A percentile compares a stretch with the other conserved stretches of the same genome.
phyloP scores from a whole-genome alignment of 2,329 filamentous ascomycete genomes.

The Ophiostoma himal-ulmi region DNA sequence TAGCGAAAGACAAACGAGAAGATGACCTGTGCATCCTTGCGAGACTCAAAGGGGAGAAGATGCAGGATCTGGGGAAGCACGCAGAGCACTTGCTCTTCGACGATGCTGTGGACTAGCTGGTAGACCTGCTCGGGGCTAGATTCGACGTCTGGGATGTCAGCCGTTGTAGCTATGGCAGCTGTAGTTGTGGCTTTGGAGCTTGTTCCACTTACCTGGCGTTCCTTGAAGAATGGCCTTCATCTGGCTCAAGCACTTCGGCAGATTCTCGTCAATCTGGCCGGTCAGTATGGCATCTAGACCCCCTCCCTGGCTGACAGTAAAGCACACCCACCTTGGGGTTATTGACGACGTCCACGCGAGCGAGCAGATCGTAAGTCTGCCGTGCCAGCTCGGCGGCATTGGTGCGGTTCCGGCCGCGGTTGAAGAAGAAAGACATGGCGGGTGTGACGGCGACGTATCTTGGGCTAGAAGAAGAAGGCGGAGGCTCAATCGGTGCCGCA shows the following conservation, averaged over 20 bases:
- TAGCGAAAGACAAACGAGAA: constrained; percentile 94
- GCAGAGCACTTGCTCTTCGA: constrained; percentile 82
- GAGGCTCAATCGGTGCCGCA: neutral
- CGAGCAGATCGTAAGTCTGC: constrained; percentile 28
- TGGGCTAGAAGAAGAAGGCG: neutral
- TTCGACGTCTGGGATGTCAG: constrained; percentile 61
- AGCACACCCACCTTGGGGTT: constrained; percentile 20
- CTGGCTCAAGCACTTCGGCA: constrained; percentile 76
- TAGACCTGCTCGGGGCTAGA: constrained; percentile 81
- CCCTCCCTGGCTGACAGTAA: neutral
- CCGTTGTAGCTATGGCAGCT: neutral
- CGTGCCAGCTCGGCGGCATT: constrained; percentile 28
- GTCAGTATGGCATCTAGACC: neutral
- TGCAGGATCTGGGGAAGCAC: constrained; percentile 76
- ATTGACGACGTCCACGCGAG: constrained; percentile 23
- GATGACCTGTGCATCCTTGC: constrained; percentile 92
- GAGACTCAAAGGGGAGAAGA: constrained; percentile 86
- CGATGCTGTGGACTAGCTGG: constrained; percentile 74
- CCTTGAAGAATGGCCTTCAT: constrained; percentile 94
- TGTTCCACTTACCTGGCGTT: constrained; percentile 63
- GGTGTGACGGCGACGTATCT: neutral
- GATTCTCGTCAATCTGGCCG: constrained; percentile 54
- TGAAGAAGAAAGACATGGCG: constrained; percentile 29
- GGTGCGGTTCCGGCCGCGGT: constrained; percentile 27
- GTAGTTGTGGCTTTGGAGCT: neutral